These are phyloP conservation scores for Diaporthe vexans DNA, from an alignment of 2,329 filamentous ascomycete species.

Conservation along the genomic window DNA sequence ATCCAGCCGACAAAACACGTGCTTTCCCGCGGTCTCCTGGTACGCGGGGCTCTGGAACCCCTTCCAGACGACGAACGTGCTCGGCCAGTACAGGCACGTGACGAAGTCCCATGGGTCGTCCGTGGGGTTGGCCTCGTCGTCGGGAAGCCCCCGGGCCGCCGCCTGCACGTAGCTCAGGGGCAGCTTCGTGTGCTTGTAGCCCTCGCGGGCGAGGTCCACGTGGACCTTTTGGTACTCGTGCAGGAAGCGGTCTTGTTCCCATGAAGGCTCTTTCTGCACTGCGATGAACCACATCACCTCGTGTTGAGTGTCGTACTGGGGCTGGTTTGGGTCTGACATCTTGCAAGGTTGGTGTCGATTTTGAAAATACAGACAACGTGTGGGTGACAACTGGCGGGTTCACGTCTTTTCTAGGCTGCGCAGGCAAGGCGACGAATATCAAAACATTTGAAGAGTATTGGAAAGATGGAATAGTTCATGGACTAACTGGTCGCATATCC, in stretches of 20 bases:
- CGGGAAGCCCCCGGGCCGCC: background rate
- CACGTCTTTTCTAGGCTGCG: background rate
- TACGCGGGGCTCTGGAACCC: slow-evolving; percentile 30
- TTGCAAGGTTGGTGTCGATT: background rate
- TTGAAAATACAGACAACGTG: too few relatives aligned
- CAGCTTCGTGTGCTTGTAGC: slow-evolving; percentile 19
- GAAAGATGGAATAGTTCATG: too few relatives aligned
- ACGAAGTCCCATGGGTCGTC: slow-evolving; percentile 22
- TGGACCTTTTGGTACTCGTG: slow-evolving; percentile 27
- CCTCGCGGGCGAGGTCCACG: slow-evolving; percentile 10
- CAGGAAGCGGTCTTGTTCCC: slow-evolving; percentile 19
- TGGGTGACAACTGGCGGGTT: background rate
- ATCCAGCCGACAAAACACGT: slow-evolving; percentile 20
- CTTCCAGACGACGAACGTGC: slow-evolving; percentile 13
- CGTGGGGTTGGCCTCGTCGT: background rate
- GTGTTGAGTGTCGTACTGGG: slow-evolving; percentile 17
- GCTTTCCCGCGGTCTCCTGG: slow-evolving; percentile 19
- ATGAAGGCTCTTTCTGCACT: slow-evolving; percentile 9
- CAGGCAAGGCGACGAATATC: background rate
- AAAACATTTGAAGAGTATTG: background rate
- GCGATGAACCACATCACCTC: slow-evolving; percentile 30
- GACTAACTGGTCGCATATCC: too few relatives aligned
- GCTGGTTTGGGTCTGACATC: background rate
- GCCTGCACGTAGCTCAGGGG: slow-evolving; percentile 27
- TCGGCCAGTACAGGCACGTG: slow-evolving; percentile 28